These are phyloP conservation scores for Xylaria sp. DNA, from an alignment of 2,329 filamentous ascomycete species.

Conservation along the genomic window DNA sequence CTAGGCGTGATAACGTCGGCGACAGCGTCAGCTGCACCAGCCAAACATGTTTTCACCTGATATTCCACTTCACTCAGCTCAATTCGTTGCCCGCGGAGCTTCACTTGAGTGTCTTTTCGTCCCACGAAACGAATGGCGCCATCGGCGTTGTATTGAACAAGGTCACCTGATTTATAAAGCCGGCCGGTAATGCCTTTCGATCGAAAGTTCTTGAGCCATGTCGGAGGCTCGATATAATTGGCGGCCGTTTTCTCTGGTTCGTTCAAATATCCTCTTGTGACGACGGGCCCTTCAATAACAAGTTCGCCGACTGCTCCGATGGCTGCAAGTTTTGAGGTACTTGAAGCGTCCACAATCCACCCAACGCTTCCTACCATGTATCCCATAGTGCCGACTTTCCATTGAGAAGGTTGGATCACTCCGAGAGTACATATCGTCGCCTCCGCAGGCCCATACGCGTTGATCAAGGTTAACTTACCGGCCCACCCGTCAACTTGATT, in stretches of 20 bases:
- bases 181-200: constrained; percentile 46
- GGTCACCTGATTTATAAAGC: constrained; percentile 51
- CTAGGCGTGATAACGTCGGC: constrained; percentile 23
- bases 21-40: constrained; percentile 8
- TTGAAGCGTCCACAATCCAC: constrained; percentile 55
- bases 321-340: constrained; percentile 50
- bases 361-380: constrained; percentile 13
- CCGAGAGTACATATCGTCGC: constrained; percentile 10
- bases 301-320: constrained; percentile 53
- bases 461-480: constrained; percentile 29
- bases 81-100: constrained; percentile 38
- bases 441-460: constrained; percentile 38
- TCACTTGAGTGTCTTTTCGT: constrained; percentile 32
- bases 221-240: constrained; percentile 56
- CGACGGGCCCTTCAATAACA: constrained; percentile 52
- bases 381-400: constrained; percentile 37
- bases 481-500: constrained; percentile 37
- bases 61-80: constrained; percentile 39
- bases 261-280: constrained; percentile 55
- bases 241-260: constrained; percentile 51
- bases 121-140: constrained; percentile 41
- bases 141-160: constrained; percentile 43
- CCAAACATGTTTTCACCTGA: constrained; percentile 18
- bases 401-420: constrained; percentile 19
- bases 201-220: constrained; percentile 42